Percentiles rank a stretch among this genome's conserved stretches.
Conservation (phyloP, 768 basidiomycete genomes). For the Dentipellis sp. region DNA sequence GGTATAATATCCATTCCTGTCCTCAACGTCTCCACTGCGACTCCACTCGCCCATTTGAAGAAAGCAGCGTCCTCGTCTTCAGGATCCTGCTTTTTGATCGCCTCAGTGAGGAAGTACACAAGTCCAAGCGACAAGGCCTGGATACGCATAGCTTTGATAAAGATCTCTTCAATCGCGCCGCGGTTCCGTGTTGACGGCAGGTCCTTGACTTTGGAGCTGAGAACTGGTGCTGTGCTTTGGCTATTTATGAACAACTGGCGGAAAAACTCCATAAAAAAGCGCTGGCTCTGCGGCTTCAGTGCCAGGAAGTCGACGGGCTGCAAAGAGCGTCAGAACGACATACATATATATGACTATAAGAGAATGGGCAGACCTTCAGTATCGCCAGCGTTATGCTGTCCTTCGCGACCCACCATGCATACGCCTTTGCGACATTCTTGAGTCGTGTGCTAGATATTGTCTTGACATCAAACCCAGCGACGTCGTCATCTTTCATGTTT, state of each 20-base stretch:
- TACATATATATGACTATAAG: not conserved
- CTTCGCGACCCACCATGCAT: conserved; percentile 92
- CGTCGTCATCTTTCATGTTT: conserved; percentile 37
- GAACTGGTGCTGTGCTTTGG: conserved; percentile 63
- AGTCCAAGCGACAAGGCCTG: conserved; percentile 67
- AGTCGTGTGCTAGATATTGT: conserved; percentile 50
- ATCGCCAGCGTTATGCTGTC: conserved; percentile 65
- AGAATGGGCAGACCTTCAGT: conserved; percentile 55
- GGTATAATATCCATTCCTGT: conserved; percentile 50
- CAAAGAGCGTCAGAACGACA: not conserved
- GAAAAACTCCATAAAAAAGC: conserved; percentile 68
- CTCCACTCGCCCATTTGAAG: conserved; percentile 54
- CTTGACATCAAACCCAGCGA: conserved; percentile 32
- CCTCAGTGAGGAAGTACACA: conserved; percentile 54
- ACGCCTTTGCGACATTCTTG: conserved; percentile 72
- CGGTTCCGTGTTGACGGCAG: conserved; percentile 42
- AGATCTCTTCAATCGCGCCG: conserved; percentile 62
- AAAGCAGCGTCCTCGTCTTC: conserved; percentile 29
- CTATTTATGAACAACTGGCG: conserved; percentile 61
- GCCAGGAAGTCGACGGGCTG: conserved; percentile 84
- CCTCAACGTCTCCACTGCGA: conserved; percentile 64
- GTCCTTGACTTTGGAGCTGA: conserved; percentile 29
- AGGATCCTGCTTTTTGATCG: conserved; percentile 28
- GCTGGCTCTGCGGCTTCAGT: conserved; percentile 51
- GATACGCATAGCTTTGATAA: conserved; percentile 62